These are phyloP conservation scores for Gastrolobium villosum DNA, from an alignment of 306 rosid genomes.

Conservation along the genomic window DNA sequence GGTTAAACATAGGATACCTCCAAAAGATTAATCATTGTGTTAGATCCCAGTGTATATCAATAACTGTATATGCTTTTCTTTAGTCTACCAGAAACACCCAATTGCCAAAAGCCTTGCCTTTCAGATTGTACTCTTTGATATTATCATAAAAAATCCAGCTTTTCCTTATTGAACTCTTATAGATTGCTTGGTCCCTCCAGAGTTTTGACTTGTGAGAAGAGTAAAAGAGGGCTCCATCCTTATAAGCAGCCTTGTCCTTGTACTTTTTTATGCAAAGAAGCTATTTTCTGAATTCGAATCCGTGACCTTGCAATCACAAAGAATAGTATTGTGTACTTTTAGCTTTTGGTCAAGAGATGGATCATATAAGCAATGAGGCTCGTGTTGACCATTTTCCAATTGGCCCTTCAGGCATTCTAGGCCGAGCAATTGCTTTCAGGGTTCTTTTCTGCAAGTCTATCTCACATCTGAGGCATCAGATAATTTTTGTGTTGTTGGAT, in stretches of 20 bases:
- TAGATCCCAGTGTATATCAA: conserved; percentile 20
- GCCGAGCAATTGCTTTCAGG: conserved; percentile 79
- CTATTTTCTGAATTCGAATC: no score
- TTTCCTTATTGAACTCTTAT: background rate
- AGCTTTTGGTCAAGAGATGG: conserved; percentile 61
- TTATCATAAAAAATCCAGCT: conserved; percentile 40
- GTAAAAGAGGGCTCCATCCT: no score
- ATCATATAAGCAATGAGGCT: conserved; percentile 83
- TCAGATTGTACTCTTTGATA: background rate
- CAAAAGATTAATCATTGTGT: background rate
- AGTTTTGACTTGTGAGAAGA: conserved; percentile 34
- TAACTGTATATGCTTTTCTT: conserved; percentile 16
- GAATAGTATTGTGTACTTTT: background rate
- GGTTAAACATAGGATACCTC: background rate
- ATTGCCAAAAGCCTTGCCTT: conserved; percentile 39
- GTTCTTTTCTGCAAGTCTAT: conserved; percentile 83
- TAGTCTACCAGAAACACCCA: conserved; percentile 22
- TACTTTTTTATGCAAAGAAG: no score
- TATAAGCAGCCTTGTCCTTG: no score
- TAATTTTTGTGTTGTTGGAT: conserved; percentile 51
- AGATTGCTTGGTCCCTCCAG: conserved; percentile 34
- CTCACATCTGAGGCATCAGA: conserved; percentile 71
- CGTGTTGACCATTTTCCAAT: conserved; percentile 75
- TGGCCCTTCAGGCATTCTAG: conserved; percentile 84
- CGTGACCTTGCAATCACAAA: no score